phyloP scores from a whole-genome alignment of 768 basidiomycete species.

The Leccinum variicolor region DNA sequence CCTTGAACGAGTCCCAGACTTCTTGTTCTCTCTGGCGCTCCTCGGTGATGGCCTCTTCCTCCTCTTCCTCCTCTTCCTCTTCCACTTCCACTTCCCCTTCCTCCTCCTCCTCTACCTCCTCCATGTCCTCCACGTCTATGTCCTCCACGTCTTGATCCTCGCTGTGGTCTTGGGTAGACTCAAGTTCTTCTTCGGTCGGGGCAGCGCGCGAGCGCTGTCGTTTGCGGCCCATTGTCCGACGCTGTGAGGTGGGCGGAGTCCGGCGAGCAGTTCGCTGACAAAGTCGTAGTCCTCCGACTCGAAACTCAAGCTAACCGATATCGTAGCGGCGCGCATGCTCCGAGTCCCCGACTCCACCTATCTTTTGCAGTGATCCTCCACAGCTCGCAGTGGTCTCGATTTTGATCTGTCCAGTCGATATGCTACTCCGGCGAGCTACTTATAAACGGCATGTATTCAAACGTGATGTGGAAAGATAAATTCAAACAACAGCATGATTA shows the following conservation, averaged over 20 bases:
- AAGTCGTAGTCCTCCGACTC: not conserved
- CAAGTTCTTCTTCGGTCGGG: conserved; percentile 23
- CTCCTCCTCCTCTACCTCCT: not conserved
- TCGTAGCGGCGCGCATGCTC: no score
- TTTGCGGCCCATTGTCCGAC: conserved; percentile 36
- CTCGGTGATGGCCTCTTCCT: conserved; percentile 13
- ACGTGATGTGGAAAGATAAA: no score
- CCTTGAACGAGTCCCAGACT: conserved; percentile 72
- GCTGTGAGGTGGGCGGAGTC: not conserved
- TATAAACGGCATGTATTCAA: no score
- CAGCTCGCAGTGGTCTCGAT: no score
- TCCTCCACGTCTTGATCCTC: not conserved
- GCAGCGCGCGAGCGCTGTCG: conserved; percentile 46
- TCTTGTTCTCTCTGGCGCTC: conserved; percentile 53
- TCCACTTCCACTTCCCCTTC: not conserved
- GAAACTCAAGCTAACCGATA: no score
- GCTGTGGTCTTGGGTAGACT: conserved; percentile 6
- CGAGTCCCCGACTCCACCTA: no score
- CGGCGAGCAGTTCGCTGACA: not conserved
- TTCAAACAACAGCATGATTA: no score
- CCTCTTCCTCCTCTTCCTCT: conserved; percentile 1
- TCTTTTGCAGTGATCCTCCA: no score
- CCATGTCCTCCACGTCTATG: conserved; percentile 1
- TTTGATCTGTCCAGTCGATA: no score
- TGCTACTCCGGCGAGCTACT: no score